Evolutionary conservation across 208 protist species (phyloP), one percentile per base, ranked within the genome.

Genomic region (Acanthamoeba culbertsoni): DNA sequence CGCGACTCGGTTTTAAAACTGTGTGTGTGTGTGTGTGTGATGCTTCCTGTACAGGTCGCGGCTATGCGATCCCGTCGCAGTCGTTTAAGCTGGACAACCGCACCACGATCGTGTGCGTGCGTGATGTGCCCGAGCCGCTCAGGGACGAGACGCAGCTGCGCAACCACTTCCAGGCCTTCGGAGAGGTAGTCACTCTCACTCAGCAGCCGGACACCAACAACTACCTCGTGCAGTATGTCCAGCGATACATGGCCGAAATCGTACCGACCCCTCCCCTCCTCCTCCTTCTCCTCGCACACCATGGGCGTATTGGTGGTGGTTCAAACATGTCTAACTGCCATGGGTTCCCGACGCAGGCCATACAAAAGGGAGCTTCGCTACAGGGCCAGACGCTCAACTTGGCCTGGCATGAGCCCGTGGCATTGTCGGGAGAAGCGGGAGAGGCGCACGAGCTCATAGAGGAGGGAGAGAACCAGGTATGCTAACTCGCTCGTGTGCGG

Each of bases 81-180:
- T 20, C 79, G 33, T 89, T 89, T 51, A 89, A 89, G 79, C 51
- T 89, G 79, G 79, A 89, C 79, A 89, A 89, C 16, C 46, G 79
- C 31, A 89, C 79, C 33, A 89, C 79, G 6, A 51, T 89, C 16
- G n/a, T 89, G 20, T 65, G 79, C 33, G 79, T 89, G 1, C 79
- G 65, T 23, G 40, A 89, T 35, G 51, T 89, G 48, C 79, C 79
- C 20, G 48, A 62, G 48, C 48, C 59, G 40, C 53, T 89, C 35
- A 62, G 51, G 33, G 16, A 59, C 33, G 79, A 89, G 53, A 14
- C 46, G 1, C 51, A 65, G 0, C 51, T 89, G 79, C 79, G 79
- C n/a, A 35, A 45, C 37, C 79, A 89, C 35, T 89, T 89, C 55
- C 79, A 89, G 53, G 55, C 33, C 79, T 89, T 89, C 65, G 79